These are phyloP conservation scores for Alternaria ethzedia DNA, from an alignment of 2,329 filamentous ascomycete genomes.

Conservation along the genomic window DNA sequence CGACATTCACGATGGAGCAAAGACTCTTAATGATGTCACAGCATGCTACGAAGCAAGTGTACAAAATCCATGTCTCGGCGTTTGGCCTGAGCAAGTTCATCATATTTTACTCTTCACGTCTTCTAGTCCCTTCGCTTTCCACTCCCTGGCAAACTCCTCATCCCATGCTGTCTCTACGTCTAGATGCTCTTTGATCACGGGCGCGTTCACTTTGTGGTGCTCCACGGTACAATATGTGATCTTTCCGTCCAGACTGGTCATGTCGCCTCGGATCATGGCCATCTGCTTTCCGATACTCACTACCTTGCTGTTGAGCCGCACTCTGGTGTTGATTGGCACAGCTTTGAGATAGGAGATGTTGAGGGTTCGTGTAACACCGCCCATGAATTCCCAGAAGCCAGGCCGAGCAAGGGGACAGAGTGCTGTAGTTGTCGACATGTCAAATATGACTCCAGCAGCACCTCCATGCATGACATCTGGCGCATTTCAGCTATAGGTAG, in stretches of 20 bases:
- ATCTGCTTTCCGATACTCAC: conserved; percentile 58
- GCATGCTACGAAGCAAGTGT: conserved; percentile 9
- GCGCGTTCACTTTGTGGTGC: conserved; percentile 60
- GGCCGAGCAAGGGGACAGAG: conserved; percentile 57
- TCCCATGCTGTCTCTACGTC: conserved; percentile 53
- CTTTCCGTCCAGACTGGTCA: conserved; percentile 58
- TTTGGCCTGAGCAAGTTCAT: neutral
- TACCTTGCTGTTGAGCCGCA: conserved; percentile 53
- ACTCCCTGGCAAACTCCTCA: conserved; percentile 49
- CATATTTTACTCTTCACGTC: conserved; percentile 29
- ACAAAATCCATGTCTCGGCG: conserved; percentile 6
- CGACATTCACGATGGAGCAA: neutral
- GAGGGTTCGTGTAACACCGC: conserved; percentile 58
- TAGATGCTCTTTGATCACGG: conserved; percentile 50
- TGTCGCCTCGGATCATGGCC: conserved; percentile 59
- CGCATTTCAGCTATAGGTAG: conserved; percentile 1
- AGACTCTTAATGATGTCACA: neutral
- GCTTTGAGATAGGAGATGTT: conserved; percentile 61
- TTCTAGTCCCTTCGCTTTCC: conserved; percentile 18
- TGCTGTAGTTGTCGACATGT: conserved; percentile 56
- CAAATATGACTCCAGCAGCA: conserved; percentile 49
- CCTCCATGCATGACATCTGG: conserved; percentile 51
- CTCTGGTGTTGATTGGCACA: conserved; percentile 54
- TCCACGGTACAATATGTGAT: conserved; percentile 58
- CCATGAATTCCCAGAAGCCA: conserved; percentile 61